These are phyloP conservation scores for Jackrogersella multiformis DNA, from an alignment of 495 filamentous ascomycete genomes.

Conservation along the genomic window DNA sequence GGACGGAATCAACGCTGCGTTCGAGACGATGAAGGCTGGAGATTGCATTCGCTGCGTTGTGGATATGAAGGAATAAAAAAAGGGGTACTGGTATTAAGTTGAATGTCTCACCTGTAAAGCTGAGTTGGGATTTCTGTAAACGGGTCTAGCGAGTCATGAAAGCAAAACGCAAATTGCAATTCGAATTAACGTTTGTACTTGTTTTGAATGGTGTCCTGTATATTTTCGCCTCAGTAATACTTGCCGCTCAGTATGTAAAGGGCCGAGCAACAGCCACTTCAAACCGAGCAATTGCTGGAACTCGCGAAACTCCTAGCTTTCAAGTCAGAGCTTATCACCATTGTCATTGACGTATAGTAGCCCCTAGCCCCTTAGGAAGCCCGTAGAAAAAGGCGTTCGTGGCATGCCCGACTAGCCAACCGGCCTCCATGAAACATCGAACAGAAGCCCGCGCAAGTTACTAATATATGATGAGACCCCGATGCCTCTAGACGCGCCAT, in stretches of 20 bases:
- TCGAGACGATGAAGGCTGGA: constrained; percentile 92
- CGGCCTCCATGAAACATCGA: not conserved
- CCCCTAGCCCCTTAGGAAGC: not conserved
- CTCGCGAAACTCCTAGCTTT: not conserved
- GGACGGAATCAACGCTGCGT: constrained; percentile 83
- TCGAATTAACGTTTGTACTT: not conserved
- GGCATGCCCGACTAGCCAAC: not conserved
- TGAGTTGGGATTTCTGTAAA: constrained; percentile 8
- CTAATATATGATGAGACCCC: not conserved
- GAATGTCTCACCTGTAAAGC: constrained; percentile 14
- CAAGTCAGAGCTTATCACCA: not conserved
- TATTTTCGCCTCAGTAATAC: not conserved
- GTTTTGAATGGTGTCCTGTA: not conserved
- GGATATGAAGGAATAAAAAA: constrained; percentile 59
- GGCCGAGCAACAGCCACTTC: not conserved
- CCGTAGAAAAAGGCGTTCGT: constrained; percentile 2
- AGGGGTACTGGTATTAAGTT: constrained; percentile 5
- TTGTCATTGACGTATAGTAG: not conserved
- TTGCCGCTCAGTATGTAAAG: not conserved
- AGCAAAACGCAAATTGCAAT: constrained; percentile 27
- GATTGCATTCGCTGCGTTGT: constrained; percentile 93
- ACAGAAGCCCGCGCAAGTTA: not conserved
- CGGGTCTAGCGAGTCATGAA: constrained; percentile 29
- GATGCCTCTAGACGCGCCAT: not conserved
- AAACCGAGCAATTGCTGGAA: not conserved